These are phyloP conservation scores for Talaromyces sp. DNA, from an alignment of 2,329 filamentous ascomycete species.

Conservation along the genomic window DNA sequence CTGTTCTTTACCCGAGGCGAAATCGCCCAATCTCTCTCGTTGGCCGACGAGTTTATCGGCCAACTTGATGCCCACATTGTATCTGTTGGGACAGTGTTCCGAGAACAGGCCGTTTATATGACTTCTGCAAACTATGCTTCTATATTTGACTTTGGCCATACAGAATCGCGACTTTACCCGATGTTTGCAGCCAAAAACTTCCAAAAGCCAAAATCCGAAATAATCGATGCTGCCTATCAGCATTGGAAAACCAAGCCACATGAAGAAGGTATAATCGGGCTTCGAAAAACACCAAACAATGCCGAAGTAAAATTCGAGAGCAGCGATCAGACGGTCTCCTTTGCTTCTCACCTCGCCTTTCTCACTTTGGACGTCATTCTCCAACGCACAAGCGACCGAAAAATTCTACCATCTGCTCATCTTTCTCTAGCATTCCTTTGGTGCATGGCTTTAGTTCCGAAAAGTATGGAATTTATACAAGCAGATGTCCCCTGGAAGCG, in stretches of 20 bases:
- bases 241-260: conserved; percentile 15
- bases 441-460: conserved; percentile 33
- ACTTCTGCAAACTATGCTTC: conserved; percentile 51
- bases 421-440: conserved; percentile 51
- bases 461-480: conserved; percentile 36
- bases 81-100: conserved; percentile 45
- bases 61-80: conserved; percentile 45
- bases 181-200: conserved; percentile 22
- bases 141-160: conserved; percentile 51
- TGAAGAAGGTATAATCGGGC: not conserved
- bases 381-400: conserved; percentile 45
- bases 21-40: conserved; percentile 33
- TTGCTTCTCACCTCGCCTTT: conserved; percentile 37
- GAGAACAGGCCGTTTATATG: conserved; percentile 51
- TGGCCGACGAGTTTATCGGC: conserved; percentile 37
- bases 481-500: conserved; percentile 47
- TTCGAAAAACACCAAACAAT: not conserved
- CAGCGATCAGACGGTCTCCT: conserved; percentile 26
- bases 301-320: conserved; percentile 11
- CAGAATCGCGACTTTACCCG: conserved; percentile 25
- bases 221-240: conserved; percentile 18
- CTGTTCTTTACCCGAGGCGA: conserved; percentile 38
- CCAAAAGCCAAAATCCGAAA: conserved; percentile 11
- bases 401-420: conserved; percentile 52
- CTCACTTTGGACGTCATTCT: conserved; percentile 41